Evolutionary conservation across 371 early-diverging fungal genomes (phyloP).

Genomic region (Mortierella sp.): DNA sequence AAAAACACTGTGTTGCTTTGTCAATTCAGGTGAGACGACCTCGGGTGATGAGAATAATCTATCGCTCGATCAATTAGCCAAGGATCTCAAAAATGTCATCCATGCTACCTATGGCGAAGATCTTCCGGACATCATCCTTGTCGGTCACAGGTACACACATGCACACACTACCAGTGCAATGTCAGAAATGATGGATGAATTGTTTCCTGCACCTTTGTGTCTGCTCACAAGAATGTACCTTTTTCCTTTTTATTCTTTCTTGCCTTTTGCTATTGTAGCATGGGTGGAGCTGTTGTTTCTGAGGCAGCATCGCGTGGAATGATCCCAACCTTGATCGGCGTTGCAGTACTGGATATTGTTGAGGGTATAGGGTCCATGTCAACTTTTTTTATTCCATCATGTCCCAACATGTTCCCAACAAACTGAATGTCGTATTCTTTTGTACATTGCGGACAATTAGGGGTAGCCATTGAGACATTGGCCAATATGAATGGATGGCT

Average conservation of each 20-base stretch:
- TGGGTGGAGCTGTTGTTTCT: slow-evolving; percentile 92
- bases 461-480: slow-evolving; percentile 53
- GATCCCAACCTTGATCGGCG: slow-evolving; percentile 73
- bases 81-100: slow-evolving; percentile 69
- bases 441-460: slow-evolving; percentile 7
- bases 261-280: slow-evolving; percentile 58
- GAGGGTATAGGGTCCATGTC: slow-evolving; percentile 69
- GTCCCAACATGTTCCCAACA: no score
- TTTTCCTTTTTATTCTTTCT: not conserved
- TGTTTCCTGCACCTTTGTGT: no score
- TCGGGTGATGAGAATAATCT: slow-evolving; percentile 66
- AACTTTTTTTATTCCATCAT: no score
- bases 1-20: not conserved
- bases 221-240: not conserved
- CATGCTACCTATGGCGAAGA: slow-evolving; percentile 37
- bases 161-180: no score
- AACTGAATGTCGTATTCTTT: no score
- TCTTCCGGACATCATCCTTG: slow-evolving; percentile 71
- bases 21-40: slow-evolving; percentile 60
- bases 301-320: slow-evolving; percentile 69
- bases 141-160: slow-evolving; percentile 79
- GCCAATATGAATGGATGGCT: slow-evolving; percentile 49
- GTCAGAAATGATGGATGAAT: not conserved
- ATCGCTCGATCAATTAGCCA: slow-evolving; percentile 64
- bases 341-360: slow-evolving; percentile 89